phyloP scores from a whole-genome alignment of 352 stramenopile genomes.

The Phytophthora brassicae region DNA sequence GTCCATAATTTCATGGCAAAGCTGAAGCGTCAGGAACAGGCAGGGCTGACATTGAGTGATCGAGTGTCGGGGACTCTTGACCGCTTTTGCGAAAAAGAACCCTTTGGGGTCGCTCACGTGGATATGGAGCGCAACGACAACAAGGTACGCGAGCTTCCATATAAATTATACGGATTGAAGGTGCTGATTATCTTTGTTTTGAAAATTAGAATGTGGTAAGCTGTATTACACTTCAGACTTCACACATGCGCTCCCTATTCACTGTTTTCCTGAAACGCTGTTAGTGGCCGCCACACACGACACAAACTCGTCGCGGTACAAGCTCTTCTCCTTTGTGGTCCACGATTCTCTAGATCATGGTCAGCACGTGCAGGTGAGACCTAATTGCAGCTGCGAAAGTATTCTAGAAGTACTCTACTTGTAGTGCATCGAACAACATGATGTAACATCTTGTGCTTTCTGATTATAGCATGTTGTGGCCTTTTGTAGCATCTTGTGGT shows the following conservation, averaged over 20 bases:
- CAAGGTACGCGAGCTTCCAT: not conserved
- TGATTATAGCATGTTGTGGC: too few relatives aligned
- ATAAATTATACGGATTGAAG: not conserved
- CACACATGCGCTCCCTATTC: not conserved
- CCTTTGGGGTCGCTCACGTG: too few relatives aligned
- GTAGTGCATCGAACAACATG: not conserved
- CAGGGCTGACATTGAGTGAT: not conserved
- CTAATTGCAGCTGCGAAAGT: not conserved
- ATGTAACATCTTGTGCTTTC: not conserved
- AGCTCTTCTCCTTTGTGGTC: conserved; percentile 23
- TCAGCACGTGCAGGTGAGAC: conserved; percentile 18
- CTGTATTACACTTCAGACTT: not conserved
- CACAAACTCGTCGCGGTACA: conserved; percentile 13
- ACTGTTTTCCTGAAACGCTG: not conserved
- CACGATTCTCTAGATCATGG: conserved; percentile 10
- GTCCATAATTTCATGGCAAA: conserved; percentile 3
- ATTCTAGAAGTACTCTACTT: not conserved
- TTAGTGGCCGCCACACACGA: conserved; percentile 12
- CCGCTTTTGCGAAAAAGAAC: conserved; percentile 5
- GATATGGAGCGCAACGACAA: not conserved
- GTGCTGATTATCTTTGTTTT: not conserved
- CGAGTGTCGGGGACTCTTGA: not conserved
- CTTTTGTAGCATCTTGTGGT: not conserved
- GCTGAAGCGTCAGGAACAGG: not conserved
- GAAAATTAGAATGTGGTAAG: not conserved